Percentiles rank a stretch among this genome's conserved stretches.
These are phyloP conservation scores for Metschnikowia chrysomelidarum DNA, from an alignment of 805 yeast genomes.

Conservation along the genomic window DNA sequence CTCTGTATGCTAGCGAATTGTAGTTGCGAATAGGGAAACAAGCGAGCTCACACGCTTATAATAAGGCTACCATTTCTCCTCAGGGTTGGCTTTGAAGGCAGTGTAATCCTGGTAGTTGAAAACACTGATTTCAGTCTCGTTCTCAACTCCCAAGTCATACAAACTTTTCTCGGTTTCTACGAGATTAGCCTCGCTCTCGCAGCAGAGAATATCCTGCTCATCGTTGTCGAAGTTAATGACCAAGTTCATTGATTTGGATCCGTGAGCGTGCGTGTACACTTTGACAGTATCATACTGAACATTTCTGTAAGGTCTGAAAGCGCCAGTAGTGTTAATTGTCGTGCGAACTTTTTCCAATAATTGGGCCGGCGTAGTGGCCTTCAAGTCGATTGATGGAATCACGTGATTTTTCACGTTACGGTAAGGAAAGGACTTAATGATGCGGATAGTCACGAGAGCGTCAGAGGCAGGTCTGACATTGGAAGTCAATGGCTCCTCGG, in stretches of 20 bases:
- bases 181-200: constrained; percentile 18
- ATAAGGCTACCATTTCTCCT: constrained; percentile 77
- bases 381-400: constrained; percentile 66
- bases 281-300: constrained; percentile 74
- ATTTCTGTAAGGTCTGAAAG: constrained; percentile 77
- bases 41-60: neutral
- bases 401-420: constrained; percentile 81
- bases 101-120: constrained; percentile 68
- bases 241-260: constrained; percentile 87
- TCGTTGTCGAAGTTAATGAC: constrained; percentile 84
- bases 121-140: constrained; percentile 90
- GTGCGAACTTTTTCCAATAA: constrained; percentile 52
- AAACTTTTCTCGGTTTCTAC: constrained; percentile 22
- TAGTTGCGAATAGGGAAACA: neutral
- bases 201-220: constrained; percentile 61
- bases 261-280: constrained; percentile 92
- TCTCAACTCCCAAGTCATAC: constrained; percentile 50
- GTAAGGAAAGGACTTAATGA: constrained; percentile 88
- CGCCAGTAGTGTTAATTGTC: constrained; percentile 55
- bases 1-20: constrained; percentile 4
- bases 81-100: constrained; percentile 75
- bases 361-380: constrained; percentile 61
- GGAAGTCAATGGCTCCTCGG: constrained; percentile 63
- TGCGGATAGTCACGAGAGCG: constrained; percentile 79
- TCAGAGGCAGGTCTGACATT: constrained; percentile 69